A percentile compares a stretch with the other conserved stretches of the same genome.
Conservation (phyloP, 2,329 filamentous ascomycete species). For the Clonostachys rosea region DNA sequence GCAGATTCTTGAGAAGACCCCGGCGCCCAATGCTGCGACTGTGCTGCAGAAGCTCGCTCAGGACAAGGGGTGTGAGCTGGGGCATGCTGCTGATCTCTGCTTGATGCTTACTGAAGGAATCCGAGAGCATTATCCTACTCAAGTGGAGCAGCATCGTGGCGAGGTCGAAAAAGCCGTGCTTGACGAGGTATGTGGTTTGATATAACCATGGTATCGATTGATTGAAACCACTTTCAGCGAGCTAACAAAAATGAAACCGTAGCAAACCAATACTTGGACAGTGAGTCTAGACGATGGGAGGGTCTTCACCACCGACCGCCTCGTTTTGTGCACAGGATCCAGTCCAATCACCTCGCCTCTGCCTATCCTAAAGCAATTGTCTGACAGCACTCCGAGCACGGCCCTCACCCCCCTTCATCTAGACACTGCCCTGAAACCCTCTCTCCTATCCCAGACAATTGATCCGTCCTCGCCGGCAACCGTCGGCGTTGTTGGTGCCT, state of each 20-base stretch:
- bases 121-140: neutral
- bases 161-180: no score
- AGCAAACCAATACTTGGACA: no score
- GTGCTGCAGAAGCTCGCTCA: conserved; percentile 47
- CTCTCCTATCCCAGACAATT: conserved; percentile 28
- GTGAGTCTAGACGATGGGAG: conserved; percentile 19
- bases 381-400: conserved; percentile 9
- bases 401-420: conserved; percentile 29
- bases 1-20: conserved; percentile 39
- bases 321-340: conserved; percentile 7
- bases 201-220: no score
- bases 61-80: conserved; percentile 51
- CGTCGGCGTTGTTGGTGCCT: conserved; percentile 56
- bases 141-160: neutral
- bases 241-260: no score
- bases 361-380: conserved; percentile 40
- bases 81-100: conserved; percentile 52
- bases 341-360: conserved; percentile 39
- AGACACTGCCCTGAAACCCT: conserved; percentile 51
- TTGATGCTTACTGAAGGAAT: conserved; percentile 34
- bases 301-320: conserved; percentile 21
- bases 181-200: no score
- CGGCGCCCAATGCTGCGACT: conserved; percentile 48
- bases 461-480: conserved; percentile 24
- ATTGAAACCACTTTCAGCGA: no score